Evolutionary conservation across 2,329 filamentous ascomycete species (phyloP).

Genomic region (Calonectria henricotiae): DNA sequence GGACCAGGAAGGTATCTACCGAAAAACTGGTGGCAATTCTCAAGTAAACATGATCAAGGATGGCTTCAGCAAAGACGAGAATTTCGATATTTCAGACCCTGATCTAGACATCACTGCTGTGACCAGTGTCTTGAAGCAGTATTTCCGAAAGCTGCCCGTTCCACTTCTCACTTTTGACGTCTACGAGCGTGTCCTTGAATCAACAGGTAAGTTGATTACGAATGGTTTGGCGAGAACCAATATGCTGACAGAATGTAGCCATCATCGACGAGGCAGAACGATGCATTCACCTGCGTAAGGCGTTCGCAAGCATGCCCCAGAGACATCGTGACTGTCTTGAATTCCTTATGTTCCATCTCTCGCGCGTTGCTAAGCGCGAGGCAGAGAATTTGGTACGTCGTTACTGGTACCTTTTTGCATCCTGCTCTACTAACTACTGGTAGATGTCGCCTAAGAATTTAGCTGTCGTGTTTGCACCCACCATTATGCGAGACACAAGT

Average conservation of each 20-base stretch:
- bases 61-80: conserved; percentile 89
- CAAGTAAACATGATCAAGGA: conserved; percentile 93
- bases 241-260: conserved; percentile 62
- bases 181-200: conserved; percentile 91
- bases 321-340: conserved; percentile 92
- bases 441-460: conserved; percentile 97
- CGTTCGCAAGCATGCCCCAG: conserved; percentile 84
- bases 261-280: conserved; percentile 78
- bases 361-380: conserved; percentile 86
- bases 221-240: neutral
- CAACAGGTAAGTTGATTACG: conserved; percentile 72
- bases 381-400: conserved; percentile 83
- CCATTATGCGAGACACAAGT: conserved; percentile 93
- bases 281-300: conserved; percentile 79
- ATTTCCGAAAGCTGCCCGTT: conserved; percentile 92
- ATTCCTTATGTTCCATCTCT: conserved; percentile 94
- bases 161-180: conserved; percentile 94
- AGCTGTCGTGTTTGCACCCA: conserved; percentile 97
- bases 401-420: too few relatives aligned
- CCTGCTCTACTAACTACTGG: conserved; percentile 40
- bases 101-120: conserved; percentile 96
- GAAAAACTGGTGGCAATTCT: conserved; percentile 94
- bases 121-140: conserved; percentile 96
- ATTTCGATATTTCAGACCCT: conserved; percentile 94
- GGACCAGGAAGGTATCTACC: conserved; percentile 97